These are phyloP conservation scores for Penicillium ochrochloron DNA, from an alignment of 495 filamentous ascomycete species.

Conservation along the genomic window DNA sequence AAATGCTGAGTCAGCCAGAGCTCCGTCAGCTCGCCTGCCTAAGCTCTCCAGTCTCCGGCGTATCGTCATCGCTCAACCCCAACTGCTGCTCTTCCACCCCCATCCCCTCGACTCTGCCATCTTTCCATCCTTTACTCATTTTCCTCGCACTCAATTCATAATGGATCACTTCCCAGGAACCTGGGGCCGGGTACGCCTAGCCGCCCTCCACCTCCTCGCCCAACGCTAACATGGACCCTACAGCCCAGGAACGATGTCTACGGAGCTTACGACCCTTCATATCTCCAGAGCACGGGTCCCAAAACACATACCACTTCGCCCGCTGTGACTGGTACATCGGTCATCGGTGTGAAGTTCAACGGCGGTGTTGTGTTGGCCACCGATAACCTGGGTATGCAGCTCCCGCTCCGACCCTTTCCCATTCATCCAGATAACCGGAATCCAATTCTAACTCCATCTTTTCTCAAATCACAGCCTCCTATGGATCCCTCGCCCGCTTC, in stretches of 20 bases:
- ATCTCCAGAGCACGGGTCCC: slow-evolving; percentile 71
- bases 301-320: slow-evolving; percentile 88
- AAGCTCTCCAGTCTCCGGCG: slow-evolving; percentile 27
- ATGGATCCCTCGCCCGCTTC: slow-evolving; percentile 96
- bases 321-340: slow-evolving; percentile 94
- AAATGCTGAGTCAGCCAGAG: slow-evolving; percentile 36
- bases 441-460: slow-evolving; percentile 12
- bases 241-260: slow-evolving; percentile 96
- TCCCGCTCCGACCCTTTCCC: not conserved
- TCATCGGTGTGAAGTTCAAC: slow-evolving; percentile 91
- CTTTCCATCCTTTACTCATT: not conserved
- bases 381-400: slow-evolving; percentile 84
- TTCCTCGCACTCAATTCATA: slow-evolving; percentile 21
- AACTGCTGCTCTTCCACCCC: slow-evolving; percentile 18
- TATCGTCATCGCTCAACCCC: slow-evolving; percentile 34
- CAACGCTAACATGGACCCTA: slow-evolving; percentile 32
- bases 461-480: slow-evolving; percentile 69
- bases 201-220: slow-evolving; percentile 28
- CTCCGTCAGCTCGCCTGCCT: slow-evolving; percentile 52
- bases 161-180: slow-evolving; percentile 97
- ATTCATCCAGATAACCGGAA: not conserved
- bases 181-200: slow-evolving; percentile 86
- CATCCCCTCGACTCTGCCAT: slow-evolving; percentile 10
- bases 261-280: slow-evolving; percentile 86
- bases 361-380: slow-evolving; percentile 95